These are phyloP conservation scores for Saccharum officinarum DNA, from an alignment of 176 grass and related monocot genomes.

Conservation along the genomic window DNA sequence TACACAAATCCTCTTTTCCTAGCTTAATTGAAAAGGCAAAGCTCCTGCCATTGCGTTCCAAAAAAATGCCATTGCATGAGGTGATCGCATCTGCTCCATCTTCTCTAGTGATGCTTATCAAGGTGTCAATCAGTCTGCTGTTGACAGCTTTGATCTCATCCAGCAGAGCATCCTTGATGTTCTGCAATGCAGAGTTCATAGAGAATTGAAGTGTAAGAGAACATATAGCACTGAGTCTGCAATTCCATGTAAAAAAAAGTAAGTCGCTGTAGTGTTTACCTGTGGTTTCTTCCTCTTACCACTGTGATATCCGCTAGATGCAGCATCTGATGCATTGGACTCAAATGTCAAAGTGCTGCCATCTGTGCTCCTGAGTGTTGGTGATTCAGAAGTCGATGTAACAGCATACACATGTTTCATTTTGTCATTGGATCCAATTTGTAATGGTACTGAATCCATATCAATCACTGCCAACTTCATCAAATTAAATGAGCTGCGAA, in stretches of 20 bases:
- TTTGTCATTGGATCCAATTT: neutral
- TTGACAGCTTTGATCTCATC: conserved; percentile 33
- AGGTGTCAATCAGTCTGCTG: conserved; percentile 19
- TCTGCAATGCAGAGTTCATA: neutral
- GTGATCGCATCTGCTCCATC: neutral
- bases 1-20: too few species aligned
- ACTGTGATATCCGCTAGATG: neutral
- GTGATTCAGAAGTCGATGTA: neutral
- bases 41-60: too few species aligned
- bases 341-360: neutral
- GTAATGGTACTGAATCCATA: conserved; percentile 23
- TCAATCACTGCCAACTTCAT: neutral
- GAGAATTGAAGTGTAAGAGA: neutral
- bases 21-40: too few species aligned
- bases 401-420: neutral
- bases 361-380: neutral
- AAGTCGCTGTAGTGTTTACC: neutral
- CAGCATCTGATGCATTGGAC: neutral
- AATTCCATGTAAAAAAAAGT: neutral
- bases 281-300: conserved; percentile 19
- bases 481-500: neutral
- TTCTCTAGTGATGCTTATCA: conserved; percentile 3
- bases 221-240: neutral
- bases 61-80: neutral
- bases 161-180: conserved; percentile 1